phyloP scores from a whole-genome alignment of 768 basidiomycete genomes.

The Epithele typhae region DNA sequence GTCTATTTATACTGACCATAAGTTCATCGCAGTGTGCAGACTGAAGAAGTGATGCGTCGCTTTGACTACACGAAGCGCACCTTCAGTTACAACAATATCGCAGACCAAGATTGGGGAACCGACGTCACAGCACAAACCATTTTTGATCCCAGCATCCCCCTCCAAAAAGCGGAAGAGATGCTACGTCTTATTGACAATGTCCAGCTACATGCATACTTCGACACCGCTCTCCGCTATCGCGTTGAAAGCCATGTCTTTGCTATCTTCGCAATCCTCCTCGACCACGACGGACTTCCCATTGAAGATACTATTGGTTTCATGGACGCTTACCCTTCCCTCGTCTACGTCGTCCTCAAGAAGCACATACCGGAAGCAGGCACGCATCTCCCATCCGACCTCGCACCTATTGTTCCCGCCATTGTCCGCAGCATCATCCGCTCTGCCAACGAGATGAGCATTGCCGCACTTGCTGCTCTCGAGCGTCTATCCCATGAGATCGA shows the following conservation, averaged over 20 bases:
- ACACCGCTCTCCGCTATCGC: constrained; percentile 43
- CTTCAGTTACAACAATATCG: constrained; percentile 17
- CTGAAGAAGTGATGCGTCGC: constrained; percentile 24
- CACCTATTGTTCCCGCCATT: constrained; percentile 27
- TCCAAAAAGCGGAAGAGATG: constrained; percentile 3
- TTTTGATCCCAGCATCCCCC: constrained; percentile 14
- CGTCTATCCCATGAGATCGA: constrained; percentile 46
- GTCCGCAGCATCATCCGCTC: constrained; percentile 47
- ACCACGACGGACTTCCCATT: constrained; percentile 24
- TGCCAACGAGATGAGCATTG: constrained; percentile 51
- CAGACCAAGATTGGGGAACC: constrained; percentile 24
- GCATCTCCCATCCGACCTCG: constrained; percentile 28
- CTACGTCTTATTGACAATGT: not conserved
- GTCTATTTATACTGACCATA: constrained; percentile 23
- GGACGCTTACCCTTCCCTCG: constrained; percentile 48
- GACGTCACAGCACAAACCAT: constrained; percentile 29
- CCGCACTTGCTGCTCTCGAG: constrained; percentile 55
- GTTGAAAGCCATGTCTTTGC: constrained; percentile 52
- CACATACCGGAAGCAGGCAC: constrained; percentile 39
- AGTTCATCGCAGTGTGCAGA: constrained; percentile 22
- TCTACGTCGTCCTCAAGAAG: constrained; percentile 45
- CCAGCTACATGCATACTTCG: constrained; percentile 14
- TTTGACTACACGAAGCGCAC: constrained; percentile 17
- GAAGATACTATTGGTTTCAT: constrained; percentile 37
- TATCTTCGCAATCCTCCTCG: constrained; percentile 40